These are phyloP conservation scores for Sindora glabra DNA, from an alignment of 306 rosid species.

Conservation along the genomic window DNA sequence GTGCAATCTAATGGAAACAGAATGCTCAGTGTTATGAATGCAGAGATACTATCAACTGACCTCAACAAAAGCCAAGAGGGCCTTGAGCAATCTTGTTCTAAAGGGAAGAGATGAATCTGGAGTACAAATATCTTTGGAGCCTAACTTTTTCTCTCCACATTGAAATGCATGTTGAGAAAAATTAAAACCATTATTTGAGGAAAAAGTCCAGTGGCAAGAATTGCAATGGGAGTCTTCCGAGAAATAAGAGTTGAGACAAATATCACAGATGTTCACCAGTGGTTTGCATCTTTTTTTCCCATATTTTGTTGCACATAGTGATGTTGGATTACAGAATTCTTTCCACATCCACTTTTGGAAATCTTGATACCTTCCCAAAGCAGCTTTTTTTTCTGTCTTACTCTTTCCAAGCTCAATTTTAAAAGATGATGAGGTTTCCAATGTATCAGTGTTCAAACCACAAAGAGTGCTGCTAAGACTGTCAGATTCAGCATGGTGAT, in stretches of 20 bases:
- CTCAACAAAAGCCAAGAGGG: slow-evolving; percentile 66
- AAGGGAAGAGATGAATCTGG: slow-evolving; percentile 63
- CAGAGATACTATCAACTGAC: slow-evolving; percentile 56
- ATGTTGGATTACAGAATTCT: slow-evolving; percentile 60
- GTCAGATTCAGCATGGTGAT: slow-evolving; percentile 37
- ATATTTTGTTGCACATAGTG: slow-evolving; percentile 56
- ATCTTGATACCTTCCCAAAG: slow-evolving; percentile 75
- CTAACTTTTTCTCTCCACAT: slow-evolving; percentile 51
- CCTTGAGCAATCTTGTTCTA: slow-evolving; percentile 69
- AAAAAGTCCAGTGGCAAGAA: slow-evolving; percentile 68
- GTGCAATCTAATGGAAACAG: neutral
- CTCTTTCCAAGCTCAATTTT: slow-evolving; percentile 69
- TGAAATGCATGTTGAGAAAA: slow-evolving; percentile 58
- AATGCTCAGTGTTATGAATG: too few relatives aligned
- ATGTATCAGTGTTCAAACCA: slow-evolving; percentile 45
- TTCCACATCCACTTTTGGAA: slow-evolving; percentile 91
- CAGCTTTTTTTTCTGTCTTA: slow-evolving; percentile 68
- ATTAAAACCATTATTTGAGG: slow-evolving; percentile 33
- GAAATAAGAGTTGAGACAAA: slow-evolving; percentile 55
- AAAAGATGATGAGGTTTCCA: slow-evolving; percentile 65
- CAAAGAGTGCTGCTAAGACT: slow-evolving; percentile 66
- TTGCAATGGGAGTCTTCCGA: slow-evolving; percentile 69
- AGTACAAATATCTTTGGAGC: slow-evolving; percentile 27
- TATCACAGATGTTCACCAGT: slow-evolving; percentile 59
- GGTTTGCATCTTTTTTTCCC: slow-evolving; percentile 58